Percentiles rank a stretch among this genome's conserved stretches.
Evolutionary conservation across 371 early-diverging fungal genomes (phyloP).

Genomic region (Batkoa obscura): DNA sequence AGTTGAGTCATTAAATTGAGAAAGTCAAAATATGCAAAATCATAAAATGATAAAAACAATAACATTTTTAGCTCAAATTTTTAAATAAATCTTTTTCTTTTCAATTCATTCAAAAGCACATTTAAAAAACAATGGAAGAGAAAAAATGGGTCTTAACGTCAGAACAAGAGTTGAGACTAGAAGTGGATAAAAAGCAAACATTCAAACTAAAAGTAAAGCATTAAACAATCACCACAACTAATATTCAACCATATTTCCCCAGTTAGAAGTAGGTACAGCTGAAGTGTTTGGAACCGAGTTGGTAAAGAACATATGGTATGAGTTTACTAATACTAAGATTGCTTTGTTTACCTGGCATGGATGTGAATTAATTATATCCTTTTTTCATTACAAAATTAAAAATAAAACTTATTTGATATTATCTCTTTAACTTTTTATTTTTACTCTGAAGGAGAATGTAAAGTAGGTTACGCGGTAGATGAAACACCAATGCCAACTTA

Average conservation of each 20-base stretch:
- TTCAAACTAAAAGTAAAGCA: constrained; percentile 7
- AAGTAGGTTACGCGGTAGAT: constrained; percentile 68
- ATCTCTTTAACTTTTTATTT: constrained; percentile 7
- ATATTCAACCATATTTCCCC: too few species aligned
- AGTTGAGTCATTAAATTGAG: too few species aligned
- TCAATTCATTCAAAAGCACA: too few species aligned
- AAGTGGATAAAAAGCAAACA: constrained; percentile 23
- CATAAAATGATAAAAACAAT: too few species aligned
- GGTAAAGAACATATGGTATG: constrained; percentile 47
- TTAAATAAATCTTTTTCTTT: too few species aligned
- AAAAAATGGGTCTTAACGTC: constrained; percentile 9
- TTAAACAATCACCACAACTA: too few species aligned
- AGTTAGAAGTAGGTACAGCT: too few species aligned
- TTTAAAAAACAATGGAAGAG: too few species aligned
- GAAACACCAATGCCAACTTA: constrained; percentile 89
- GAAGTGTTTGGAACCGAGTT: constrained; percentile 87
- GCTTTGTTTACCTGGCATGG: constrained; percentile 93
- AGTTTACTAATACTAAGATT: constrained; percentile 61
- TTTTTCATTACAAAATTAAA: constrained; percentile 6
- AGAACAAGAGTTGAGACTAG: constrained; percentile 55
- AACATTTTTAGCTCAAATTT: too few species aligned
- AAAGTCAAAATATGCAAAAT: too few species aligned
- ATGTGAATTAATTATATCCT: constrained; percentile 46
- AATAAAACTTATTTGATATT: constrained; percentile 6
- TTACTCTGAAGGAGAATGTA: constrained; percentile 38